phyloP scores from a whole-genome alignment of 352 stramenopile species.

The Thalassiosira exigua region DNA sequence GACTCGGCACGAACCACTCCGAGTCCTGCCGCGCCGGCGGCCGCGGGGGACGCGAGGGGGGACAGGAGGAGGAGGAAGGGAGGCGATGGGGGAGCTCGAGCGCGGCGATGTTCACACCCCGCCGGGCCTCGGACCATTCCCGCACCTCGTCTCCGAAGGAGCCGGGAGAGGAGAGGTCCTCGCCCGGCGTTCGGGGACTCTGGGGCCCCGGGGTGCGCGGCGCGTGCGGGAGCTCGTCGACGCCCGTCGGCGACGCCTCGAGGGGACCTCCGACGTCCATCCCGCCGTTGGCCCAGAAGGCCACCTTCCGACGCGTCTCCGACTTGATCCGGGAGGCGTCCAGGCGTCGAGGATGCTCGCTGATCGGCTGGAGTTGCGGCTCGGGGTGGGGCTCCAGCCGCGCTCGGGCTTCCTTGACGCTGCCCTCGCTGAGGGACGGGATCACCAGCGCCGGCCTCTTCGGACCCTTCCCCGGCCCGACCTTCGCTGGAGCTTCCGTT shows the following conservation, averaged over 20 bases:
- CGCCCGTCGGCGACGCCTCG: not conserved
- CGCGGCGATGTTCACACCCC: too few relatives aligned
- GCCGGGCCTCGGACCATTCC: too few relatives aligned
- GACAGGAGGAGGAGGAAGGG: too few relatives aligned
- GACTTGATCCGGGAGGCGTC: not conserved
- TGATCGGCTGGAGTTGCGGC: not conserved
- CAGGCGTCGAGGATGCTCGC: not conserved
- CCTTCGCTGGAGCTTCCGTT: not conserved
- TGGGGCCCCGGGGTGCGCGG: too few relatives aligned
- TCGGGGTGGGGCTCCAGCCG: not conserved
- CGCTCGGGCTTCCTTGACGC: not conserved
- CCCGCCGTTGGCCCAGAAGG: not conserved
- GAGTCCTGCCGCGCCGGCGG: too few relatives aligned
- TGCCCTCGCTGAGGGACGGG: slow-evolving; percentile 1
- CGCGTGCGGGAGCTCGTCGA: not conserved
- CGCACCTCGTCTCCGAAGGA: too few relatives aligned
- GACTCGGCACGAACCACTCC: too few relatives aligned
- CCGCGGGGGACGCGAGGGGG: too few relatives aligned
- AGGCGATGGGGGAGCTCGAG: too few relatives aligned
- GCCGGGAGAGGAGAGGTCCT: not conserved
- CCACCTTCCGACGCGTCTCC: not conserved
- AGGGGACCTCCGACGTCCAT: not conserved
- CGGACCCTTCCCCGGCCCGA: not conserved
- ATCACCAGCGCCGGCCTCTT: slow-evolving; percentile 2
- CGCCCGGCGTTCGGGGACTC: not conserved